Percentiles rank a stretch among this genome's conserved stretches.
Conservation (phyloP, 768 basidiomycete genomes). For the Boletus rufocinnamomeus region DNA sequence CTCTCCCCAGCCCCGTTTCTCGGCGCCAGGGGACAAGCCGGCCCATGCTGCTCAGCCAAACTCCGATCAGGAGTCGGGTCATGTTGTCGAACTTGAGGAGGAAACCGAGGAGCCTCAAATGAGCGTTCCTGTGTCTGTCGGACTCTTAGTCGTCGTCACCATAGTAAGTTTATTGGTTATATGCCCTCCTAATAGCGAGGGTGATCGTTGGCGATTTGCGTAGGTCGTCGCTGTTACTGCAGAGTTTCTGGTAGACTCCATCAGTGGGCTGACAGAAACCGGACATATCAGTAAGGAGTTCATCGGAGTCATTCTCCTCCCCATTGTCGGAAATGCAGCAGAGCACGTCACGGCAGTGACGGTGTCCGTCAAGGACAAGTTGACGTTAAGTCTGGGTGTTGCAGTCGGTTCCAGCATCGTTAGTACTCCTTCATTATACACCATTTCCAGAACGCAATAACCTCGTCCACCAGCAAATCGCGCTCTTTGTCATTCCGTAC, state of each 20-base stretch:
- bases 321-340: conserved; percentile 56
- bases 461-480: conserved; percentile 58
- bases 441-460: not conserved
- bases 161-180: conserved; percentile 5
- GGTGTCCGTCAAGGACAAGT: conserved; percentile 89
- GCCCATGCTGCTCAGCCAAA: not conserved
- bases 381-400: conserved; percentile 86
- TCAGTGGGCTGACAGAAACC: conserved; percentile 63
- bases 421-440: conserved; percentile 29
- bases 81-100: conserved; percentile 12
- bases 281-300: conserved; percentile 74
- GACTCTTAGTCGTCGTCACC: conserved; percentile 42
- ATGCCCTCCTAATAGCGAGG: not conserved
- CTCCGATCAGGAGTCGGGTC: conserved; percentile 16
- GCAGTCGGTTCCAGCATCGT: conserved; percentile 85
- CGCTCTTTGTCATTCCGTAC: conserved; percentile 65
- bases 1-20: conserved; percentile 7
- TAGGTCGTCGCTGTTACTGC: conserved; percentile 59
- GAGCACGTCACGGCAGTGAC: too few relatives aligned
- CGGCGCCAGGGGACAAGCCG: not conserved
- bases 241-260: conserved; percentile 76
- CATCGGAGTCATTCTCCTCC: conserved; percentile 83
- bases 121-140: conserved; percentile 54
- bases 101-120: conserved; percentile 50
- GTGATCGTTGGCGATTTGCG: not conserved